Evolutionary conservation across 2,329 filamentous ascomycete species (phyloP).

Genomic region (Seiridium unicorne): DNA sequence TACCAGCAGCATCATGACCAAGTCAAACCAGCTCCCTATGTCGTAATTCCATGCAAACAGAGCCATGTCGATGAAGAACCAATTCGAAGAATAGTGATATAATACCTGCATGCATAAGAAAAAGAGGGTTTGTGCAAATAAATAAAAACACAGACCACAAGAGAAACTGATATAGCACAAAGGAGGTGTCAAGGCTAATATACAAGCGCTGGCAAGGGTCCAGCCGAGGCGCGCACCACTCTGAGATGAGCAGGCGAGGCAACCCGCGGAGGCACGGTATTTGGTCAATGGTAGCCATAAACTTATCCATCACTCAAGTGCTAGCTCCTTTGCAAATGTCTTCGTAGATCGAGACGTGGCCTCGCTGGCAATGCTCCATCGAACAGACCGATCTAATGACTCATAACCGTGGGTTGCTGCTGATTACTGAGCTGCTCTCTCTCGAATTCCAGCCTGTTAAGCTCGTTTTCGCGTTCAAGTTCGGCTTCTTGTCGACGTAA

Average conservation of each 20-base stretch:
- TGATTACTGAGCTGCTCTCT: conserved; percentile 21
- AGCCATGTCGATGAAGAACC: background rate
- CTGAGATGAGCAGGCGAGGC: too few species aligned
- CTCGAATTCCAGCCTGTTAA: conserved; percentile 34
- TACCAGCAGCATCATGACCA: too few species aligned
- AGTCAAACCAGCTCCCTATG: background rate
- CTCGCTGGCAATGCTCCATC: background rate
- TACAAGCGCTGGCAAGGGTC: background rate
- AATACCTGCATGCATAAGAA: background rate
- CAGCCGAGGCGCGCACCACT: too few species aligned
- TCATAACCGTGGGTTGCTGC: background rate
- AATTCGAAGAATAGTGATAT: background rate
- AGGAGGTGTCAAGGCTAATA: background rate
- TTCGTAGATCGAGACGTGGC: too few species aligned
- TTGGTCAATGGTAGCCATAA: too few species aligned
- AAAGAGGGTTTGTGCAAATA: background rate
- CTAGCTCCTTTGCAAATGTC: too few species aligned
- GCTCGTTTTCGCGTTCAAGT: conserved; percentile 36
- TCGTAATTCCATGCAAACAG: background rate
- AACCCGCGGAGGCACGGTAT: too few species aligned
- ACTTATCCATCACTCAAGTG: too few species aligned
- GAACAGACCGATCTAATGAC: background rate
- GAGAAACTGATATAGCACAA: background rate
- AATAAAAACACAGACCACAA: background rate
- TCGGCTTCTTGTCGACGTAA: conserved; percentile 31